Percentiles rank a stretch among this genome's conserved stretches.
These are phyloP conservation scores for Hypoxylon sp. DNA, from an alignment of 2,329 filamentous ascomycete genomes.

Conservation along the genomic window DNA sequence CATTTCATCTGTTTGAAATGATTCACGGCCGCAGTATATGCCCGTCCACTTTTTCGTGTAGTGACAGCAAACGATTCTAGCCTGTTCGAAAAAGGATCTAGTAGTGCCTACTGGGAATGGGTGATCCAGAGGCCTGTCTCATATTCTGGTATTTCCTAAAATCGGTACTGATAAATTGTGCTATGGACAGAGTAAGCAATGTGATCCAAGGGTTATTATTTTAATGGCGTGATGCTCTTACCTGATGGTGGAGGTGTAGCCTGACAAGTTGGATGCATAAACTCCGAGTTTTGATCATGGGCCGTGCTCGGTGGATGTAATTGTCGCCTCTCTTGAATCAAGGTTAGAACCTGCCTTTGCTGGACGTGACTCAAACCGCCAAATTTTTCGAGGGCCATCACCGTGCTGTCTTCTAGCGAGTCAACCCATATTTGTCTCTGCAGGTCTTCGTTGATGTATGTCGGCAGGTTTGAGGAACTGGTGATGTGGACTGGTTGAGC, in stretches of 20 bases:
- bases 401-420: constrained; percentile 40
- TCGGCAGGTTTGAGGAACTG: constrained; percentile 19
- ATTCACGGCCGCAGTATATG: not conserved
- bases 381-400: constrained; percentile 44
- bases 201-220: not conserved
- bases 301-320: constrained; percentile 25
- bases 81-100: constrained; percentile 1
- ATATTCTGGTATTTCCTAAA: constrained; percentile 34
- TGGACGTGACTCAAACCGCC: constrained; percentile 42
- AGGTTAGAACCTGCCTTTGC: constrained; percentile 43
- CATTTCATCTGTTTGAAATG: not conserved
- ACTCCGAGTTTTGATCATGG: constrained; percentile 35
- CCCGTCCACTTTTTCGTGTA: not conserved
- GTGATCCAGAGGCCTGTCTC: constrained; percentile 34
- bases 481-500: constrained; percentile 30
- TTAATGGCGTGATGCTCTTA: constrained; percentile 13
- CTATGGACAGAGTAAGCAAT: constrained; percentile 25
- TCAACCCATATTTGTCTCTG: constrained; percentile 35
- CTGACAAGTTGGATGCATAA: constrained; percentile 36
- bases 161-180: constrained; percentile 32
- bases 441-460: constrained; percentile 34
- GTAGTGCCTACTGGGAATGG: constrained; percentile 25
- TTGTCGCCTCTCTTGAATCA: constrained; percentile 42
- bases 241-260: constrained; percentile 34
- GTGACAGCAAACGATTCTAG: not conserved